Evolutionary conservation across 164 flowering plant species (phyloP), one percentile per base, ranked within the genome.

Genomic region (Annona squamosa): DNA sequence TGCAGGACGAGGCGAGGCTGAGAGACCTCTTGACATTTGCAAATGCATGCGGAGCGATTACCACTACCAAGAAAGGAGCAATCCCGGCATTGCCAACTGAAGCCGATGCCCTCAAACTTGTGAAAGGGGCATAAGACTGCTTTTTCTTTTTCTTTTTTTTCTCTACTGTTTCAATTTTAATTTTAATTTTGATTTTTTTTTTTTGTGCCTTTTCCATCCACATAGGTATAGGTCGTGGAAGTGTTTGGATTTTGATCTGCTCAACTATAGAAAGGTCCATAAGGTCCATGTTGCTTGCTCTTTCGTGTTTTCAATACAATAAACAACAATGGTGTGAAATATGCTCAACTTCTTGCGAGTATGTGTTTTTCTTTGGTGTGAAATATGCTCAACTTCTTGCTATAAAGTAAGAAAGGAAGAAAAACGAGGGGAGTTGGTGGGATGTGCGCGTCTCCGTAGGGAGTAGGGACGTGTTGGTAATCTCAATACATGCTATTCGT

Each of bases 41-140:
- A 48, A 89, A 89, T 79, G 99, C 92, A 16, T 95, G 99, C 77
- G 99, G 98, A 69, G 99, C 99, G 63, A 88, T 95, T 59, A 93
- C 99, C 48, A 87, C 94, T 0, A 93, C 97, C 61, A 89, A 93
- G 70, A 95, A 89, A 76, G 99, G 99, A 66, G 99, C 99, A 48
- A 95, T 95, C 67, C 99, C 99, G 43, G 93, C 99, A 48, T 91
- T 94, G 59, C 99, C 98, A 3, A 84, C 77, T 2, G 87, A 84
- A 48, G 3, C 79, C 37, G 92, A 87, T 16, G 91, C 73, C 65
- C 88, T 79, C 26, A 42, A 57, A 71, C 77, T 92, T 5, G 43
- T 90, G 48, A 77, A 83, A 41, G 85, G 76, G 17, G 73, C 78
- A 19, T 80, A 71, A 64, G 44, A 19, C 2, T 4, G 19, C 12